Conservation (phyloP, 1,284 basidiomycete species). For the Tetrapyrgos nigripes region DNA sequence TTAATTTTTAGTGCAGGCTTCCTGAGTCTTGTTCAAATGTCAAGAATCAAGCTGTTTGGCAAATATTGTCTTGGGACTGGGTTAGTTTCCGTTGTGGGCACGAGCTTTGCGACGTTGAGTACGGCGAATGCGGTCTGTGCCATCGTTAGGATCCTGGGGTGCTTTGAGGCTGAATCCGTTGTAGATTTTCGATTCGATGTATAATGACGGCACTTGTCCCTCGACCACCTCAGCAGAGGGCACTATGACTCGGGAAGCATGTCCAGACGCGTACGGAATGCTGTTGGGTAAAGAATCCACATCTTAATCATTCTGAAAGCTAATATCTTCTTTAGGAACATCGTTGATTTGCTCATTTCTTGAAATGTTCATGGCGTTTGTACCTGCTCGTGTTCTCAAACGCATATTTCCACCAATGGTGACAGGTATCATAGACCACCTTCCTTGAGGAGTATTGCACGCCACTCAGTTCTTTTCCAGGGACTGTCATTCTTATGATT, state of each 20-base stretch:
- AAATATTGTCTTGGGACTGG: slow-evolving; percentile 80
- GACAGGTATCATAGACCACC: slow-evolving; percentile 53
- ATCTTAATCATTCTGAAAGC: background rate
- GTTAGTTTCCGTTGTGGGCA: slow-evolving; percentile 82
- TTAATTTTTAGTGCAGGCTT: slow-evolving; percentile 50
- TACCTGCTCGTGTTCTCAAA: slow-evolving; percentile 67
- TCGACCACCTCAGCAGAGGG: slow-evolving; percentile 65
- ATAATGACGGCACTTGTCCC: slow-evolving; percentile 80
- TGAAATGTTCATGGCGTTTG: slow-evolving; percentile 81
- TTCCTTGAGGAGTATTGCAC: background rate
- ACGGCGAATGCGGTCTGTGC: slow-evolving; percentile 69
- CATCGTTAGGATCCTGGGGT: background rate
- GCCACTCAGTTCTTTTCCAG: slow-evolving; percentile 32
- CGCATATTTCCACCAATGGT: slow-evolving; percentile 84
- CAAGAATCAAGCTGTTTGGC: slow-evolving; percentile 62
- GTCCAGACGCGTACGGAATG: slow-evolving; percentile 83
- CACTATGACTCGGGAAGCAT: slow-evolving; percentile 62
- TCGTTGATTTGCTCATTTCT: slow-evolving; percentile 82
- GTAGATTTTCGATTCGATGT: slow-evolving; percentile 73
- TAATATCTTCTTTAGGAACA: slow-evolving; percentile 55
- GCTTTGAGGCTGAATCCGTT: background rate
- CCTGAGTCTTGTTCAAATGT: slow-evolving; percentile 79
- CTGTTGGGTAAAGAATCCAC: slow-evolving; percentile 59
- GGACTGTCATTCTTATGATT: slow-evolving; percentile 80
- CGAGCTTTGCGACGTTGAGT: slow-evolving; percentile 83